phyloP scores from a whole-genome alignment of 345 rosid genomes.

The Lumnitzera littorea region DNA sequence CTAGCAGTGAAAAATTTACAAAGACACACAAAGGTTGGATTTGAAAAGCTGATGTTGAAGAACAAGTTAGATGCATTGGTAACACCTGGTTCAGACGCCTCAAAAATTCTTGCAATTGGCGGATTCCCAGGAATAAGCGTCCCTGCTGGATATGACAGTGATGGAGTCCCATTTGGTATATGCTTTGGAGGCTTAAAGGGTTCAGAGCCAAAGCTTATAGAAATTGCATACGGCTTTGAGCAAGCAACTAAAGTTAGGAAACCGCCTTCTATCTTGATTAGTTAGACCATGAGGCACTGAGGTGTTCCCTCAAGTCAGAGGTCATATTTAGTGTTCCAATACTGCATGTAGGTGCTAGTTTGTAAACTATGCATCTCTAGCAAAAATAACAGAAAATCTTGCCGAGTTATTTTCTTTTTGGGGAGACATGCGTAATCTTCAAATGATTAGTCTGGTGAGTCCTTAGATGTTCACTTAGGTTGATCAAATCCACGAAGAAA shows the following conservation, averaged over 20 bases:
- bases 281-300: too few species aligned
- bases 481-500: too few species aligned
- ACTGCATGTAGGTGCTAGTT: too few species aligned
- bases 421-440: too few species aligned
- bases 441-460: too few species aligned
- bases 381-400: too few species aligned
- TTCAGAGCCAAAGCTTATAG: constrained; percentile 56
- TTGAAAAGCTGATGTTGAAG: constrained; percentile 45
- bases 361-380: too few species aligned
- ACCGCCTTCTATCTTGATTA: constrained; percentile 33
- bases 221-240: constrained; percentile 68
- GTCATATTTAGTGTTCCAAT: too few species aligned
- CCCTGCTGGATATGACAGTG: constrained; percentile 44
- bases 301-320: too few species aligned
- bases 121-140: constrained; percentile 67
- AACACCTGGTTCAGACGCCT: constrained; percentile 11
- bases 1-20: constrained; percentile 22
- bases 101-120: constrained; percentile 45
- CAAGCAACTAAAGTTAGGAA: constrained; percentile 50
- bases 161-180: constrained; percentile 59
- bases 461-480: too few species aligned
- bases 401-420: too few species aligned
- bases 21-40: constrained; percentile 30
- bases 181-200: constrained; percentile 57
- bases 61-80: constrained; percentile 51